Evolutionary conservation across 192 early-diverging fungal genomes (phyloP), one percentile per base, ranked within the genome.

Genomic region (Entomortierella beljakovae): DNA sequence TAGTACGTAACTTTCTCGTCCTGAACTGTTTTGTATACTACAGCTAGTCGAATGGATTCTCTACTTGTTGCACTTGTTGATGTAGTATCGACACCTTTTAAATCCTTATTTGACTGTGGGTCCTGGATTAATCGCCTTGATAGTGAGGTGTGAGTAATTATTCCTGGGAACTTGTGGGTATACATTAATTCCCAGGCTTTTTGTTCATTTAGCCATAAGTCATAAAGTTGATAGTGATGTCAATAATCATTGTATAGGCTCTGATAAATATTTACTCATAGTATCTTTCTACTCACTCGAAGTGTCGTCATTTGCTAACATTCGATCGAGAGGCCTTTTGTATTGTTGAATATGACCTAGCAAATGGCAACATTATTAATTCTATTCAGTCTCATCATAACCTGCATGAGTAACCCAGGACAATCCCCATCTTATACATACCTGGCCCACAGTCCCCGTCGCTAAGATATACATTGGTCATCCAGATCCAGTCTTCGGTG

Each of bases 131-230:
- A 16, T 0, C 62, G 60, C 49, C 58, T 79, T 20, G 75, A 79
- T 0, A 79, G 23, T 2, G 75, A 79, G 0, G 75, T 26, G 32
- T 79, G 75, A 15, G 61, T 69, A 57, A 79, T 79, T 6, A 51
- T 28, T 40, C 75, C 75, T 31, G 75, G 68, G 38, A 79, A 64
- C 7, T 46, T 57, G 50, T 79, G 75, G 4, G 60, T 58, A 34
- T 70, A 79, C 75, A 79, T 79, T 25, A 70, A 50, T 42, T 79
- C 75, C 75, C 75, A 79, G 2, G 43, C 75, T 79, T 38, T 0
- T 0, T 3, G 42, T 23, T n/a, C 25, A 40, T 5, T 37, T 7
- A 34, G 4, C 20, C 15, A 63, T 51, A 23, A 51, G 23, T 50
- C 11, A 8, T 48, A n/a, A 50, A 15, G 42, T 35, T 40, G 15